phyloP scores from a whole-genome alignment of 2,329 filamentous ascomycete species.

The Exophiala mesophila region DNA sequence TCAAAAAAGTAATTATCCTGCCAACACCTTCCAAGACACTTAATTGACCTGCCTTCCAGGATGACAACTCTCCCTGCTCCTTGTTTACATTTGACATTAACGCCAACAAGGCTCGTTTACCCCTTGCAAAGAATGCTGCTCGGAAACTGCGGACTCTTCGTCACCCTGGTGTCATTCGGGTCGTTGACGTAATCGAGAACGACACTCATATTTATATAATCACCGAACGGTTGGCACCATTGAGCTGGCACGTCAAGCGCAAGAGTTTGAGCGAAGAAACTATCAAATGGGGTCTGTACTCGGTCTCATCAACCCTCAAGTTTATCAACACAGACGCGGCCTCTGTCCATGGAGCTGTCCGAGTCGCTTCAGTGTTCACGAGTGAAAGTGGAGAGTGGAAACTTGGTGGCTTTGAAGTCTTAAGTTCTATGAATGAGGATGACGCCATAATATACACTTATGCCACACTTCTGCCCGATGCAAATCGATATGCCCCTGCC shows the following conservation, averaged over 20 bases:
- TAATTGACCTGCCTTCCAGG: slow-evolving; percentile 58
- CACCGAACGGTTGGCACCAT: slow-evolving; percentile 79
- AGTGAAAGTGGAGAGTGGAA: slow-evolving; percentile 98
- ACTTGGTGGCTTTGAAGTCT: slow-evolving; percentile 82
- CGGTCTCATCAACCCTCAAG: slow-evolving; percentile 82
- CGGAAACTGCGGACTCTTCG: slow-evolving; percentile 89
- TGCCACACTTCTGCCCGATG: slow-evolving; percentile 80
- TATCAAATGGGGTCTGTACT: slow-evolving; percentile 91
- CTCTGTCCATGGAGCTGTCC: slow-evolving; percentile 83
- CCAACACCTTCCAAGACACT: slow-evolving; percentile 25
- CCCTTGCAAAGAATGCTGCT: slow-evolving; percentile 86
- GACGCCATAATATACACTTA: slow-evolving; percentile 90
- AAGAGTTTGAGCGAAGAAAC: slow-evolving; percentile 87
- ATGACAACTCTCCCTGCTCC: slow-evolving; percentile 90
- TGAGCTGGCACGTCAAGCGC: slow-evolving; percentile 84
- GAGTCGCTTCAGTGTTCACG: slow-evolving; percentile 82
- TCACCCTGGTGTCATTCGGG: slow-evolving; percentile 90
- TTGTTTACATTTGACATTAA: slow-evolving; percentile 93
- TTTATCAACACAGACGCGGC: slow-evolving; percentile 93
- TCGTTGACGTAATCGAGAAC: slow-evolving; percentile 93
- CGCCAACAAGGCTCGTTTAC: slow-evolving; percentile 72
- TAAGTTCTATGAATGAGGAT: slow-evolving; percentile 94
- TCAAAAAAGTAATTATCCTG: slow-evolving; percentile 62
- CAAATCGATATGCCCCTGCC: slow-evolving; percentile 76
- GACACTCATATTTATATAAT: slow-evolving; percentile 95